A percentile compares a stretch with the other conserved stretches of the same genome.
Conservation (phyloP, 108 stramenopile genomes). For the Aurantiochytrium sp. region DNA sequence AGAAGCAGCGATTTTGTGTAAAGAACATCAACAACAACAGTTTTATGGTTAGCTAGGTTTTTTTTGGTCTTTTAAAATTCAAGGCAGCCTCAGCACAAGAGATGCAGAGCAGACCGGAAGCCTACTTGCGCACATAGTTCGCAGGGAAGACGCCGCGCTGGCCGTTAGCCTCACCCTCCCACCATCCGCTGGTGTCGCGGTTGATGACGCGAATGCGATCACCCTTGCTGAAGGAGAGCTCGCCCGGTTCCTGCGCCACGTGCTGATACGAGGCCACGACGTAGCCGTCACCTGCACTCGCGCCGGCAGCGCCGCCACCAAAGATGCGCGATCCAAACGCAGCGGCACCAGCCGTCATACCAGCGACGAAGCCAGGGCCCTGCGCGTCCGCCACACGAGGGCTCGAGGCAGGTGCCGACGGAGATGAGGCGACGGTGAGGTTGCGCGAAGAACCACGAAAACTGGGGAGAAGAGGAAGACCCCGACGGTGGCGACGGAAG, state of each 20-base stretch:
- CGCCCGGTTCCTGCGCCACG: neutral
- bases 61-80: too few relatives aligned
- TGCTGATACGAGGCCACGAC: neutral
- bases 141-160: slow-evolving; percentile 14
- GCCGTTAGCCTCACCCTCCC: slow-evolving; percentile 1
- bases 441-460: neutral
- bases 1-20: too few relatives aligned
- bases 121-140: neutral
- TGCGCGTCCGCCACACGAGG: too few relatives aligned
- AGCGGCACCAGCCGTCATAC: neutral
- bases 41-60: too few relatives aligned
- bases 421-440: neutral
- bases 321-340: neutral
- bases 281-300: neutral
- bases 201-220: neutral
- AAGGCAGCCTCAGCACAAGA: neutral
- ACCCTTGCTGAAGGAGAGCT: neutral
- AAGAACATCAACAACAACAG: too few relatives aligned
- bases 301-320: neutral
- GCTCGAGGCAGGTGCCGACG: neutral
- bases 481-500: neutral
- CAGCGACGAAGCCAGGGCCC: neutral
- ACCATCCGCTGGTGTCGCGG: slow-evolving; percentile 1
- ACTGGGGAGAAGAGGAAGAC: neutral
- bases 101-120: neutral